Evolutionary conservation across 768 basidiomycete species (phyloP), one percentile per base, ranked within the genome.

Genomic region (Leccinum boreale): DNA sequence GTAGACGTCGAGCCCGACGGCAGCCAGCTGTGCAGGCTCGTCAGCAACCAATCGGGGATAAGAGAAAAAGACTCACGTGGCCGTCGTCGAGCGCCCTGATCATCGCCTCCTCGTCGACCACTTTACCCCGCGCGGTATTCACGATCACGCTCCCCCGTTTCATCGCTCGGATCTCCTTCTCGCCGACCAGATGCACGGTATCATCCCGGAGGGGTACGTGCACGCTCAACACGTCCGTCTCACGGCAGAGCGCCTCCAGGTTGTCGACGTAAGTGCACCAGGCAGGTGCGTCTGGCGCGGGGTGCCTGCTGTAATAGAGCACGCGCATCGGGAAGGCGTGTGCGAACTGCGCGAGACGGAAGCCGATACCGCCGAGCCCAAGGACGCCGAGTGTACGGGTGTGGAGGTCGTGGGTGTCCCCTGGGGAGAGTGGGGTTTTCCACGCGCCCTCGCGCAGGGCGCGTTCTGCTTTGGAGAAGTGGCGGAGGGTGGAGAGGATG

Each of bases 91-190:
- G 72, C 23, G 93, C 93, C 28, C 80, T 80, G 59, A 96, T 89
- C 77, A 98, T 78, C 4, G 92, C 94, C 6, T 82, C 84, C 73
- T 96, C 92, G 61, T 96, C 90, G 33, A 97, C 81, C 24, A 96
- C 85, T 67, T 89, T 94, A 11, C 94, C 94, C n/a, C 94, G 76
- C 21, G 93, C 92, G 3, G 92, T 94, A 72, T 94, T 94, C 59
- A 94, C 81, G 65, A 95, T 81, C 53, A 92, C 80, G 3, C 85
- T 80, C 5, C 90, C 89, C 46, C 81, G 83, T 75, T 90, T 94
- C 77, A 96, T 77, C 63, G 79, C 77, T 50, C 87, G 77, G 56
- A 96, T 92, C 79, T 85, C 84, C 63, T 80, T 82, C 70, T 90
- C 88, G 11, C 85, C 85, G 1, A 94, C 85, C 9, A 89, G 72